Percentiles rank a stretch among this genome's conserved stretches.
phyloP scores from a whole-genome alignment of 176 grass and related monocot species.

The Oryza brachyantha region DNA sequence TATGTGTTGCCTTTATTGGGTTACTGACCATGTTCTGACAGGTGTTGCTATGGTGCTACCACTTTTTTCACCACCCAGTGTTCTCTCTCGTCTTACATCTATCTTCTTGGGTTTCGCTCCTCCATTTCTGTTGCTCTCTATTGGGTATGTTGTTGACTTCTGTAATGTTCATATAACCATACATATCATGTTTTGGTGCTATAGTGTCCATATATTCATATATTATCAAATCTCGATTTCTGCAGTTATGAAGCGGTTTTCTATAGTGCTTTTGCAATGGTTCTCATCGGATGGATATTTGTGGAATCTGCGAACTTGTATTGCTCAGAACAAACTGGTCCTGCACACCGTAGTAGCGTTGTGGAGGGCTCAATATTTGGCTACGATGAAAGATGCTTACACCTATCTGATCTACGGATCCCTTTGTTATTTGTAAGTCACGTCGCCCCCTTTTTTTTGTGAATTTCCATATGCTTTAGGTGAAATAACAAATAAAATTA shows the following conservation, averaged over 20 bases:
- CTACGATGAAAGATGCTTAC: slow-evolving; percentile 66
- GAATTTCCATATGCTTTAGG: background rate
- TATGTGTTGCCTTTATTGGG: slow-evolving; percentile 13
- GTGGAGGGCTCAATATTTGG: slow-evolving; percentile 43
- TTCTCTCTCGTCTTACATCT: slow-evolving; percentile 92
- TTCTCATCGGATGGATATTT: slow-evolving; percentile 87
- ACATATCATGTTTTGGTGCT: background rate
- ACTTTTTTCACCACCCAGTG: slow-evolving; percentile 67
- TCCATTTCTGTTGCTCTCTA: slow-evolving; percentile 85
- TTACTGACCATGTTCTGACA: slow-evolving; percentile 43
- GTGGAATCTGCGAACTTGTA: slow-evolving; percentile 68
- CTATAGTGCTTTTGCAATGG: slow-evolving; percentile 81
- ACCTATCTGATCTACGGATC: slow-evolving; percentile 82
- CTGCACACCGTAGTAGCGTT: slow-evolving; percentile 30
- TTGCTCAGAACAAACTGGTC: slow-evolving; percentile 57
- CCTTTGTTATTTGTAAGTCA: slow-evolving; percentile 87
- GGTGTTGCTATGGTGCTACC: slow-evolving; percentile 79
- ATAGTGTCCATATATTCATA: slow-evolving; percentile 17
- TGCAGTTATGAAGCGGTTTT: slow-evolving; percentile 96
- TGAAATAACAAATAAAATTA: slow-evolving; percentile 11
- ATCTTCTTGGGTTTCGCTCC: slow-evolving; percentile 98
- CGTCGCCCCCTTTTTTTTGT: slow-evolving; percentile 26
- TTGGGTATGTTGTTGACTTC: slow-evolving; percentile 67
- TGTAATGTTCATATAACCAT: slow-evolving; percentile 1
- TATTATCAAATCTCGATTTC: slow-evolving; percentile 7